Evolutionary conservation across 495 filamentous ascomycete genomes (phyloP).

Genomic region (Trichoderma virens): DNA sequence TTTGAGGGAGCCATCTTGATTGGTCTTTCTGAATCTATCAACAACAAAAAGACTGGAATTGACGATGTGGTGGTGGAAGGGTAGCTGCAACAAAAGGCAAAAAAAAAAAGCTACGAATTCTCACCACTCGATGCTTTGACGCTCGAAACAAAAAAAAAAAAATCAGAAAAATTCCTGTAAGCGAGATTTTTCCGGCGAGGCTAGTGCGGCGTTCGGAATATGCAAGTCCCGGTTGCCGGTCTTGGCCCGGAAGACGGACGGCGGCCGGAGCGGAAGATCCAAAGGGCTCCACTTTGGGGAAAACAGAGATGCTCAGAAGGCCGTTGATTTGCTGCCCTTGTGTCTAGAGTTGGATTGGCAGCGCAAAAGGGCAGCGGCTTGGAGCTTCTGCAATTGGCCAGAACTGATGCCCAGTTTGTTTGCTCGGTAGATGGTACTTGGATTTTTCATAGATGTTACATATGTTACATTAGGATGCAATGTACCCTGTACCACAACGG

Average conservation of each 20-base stretch:
- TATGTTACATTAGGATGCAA: too few relatives aligned
- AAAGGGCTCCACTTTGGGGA: background rate
- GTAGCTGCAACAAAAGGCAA: background rate
- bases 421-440: too few relatives aligned
- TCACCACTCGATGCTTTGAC: background rate
- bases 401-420: too few relatives aligned
- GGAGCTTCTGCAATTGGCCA: too few relatives aligned
- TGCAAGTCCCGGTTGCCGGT: conserved; percentile 8
- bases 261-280: conserved; percentile 7
- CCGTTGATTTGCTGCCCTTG: too few relatives aligned
- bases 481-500: too few relatives aligned
- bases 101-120: background rate
- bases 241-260: conserved; percentile 7
- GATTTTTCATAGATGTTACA: too few relatives aligned
- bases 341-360: too few relatives aligned
- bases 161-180: background rate
- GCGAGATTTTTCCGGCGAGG: background rate
- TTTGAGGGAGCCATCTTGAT: conserved; percentile 9
- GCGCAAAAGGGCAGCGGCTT: too few relatives aligned
- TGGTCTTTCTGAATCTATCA: background rate
- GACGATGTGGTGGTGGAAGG: background rate
- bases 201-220: background rate
- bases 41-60: background rate
- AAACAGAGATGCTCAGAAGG: background rate
- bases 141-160: background rate